Evolutionary conservation across 768 basidiomycete species (phyloP), one percentile per base, ranked within the genome.

Genomic region (Scleroderma citrinum): DNA sequence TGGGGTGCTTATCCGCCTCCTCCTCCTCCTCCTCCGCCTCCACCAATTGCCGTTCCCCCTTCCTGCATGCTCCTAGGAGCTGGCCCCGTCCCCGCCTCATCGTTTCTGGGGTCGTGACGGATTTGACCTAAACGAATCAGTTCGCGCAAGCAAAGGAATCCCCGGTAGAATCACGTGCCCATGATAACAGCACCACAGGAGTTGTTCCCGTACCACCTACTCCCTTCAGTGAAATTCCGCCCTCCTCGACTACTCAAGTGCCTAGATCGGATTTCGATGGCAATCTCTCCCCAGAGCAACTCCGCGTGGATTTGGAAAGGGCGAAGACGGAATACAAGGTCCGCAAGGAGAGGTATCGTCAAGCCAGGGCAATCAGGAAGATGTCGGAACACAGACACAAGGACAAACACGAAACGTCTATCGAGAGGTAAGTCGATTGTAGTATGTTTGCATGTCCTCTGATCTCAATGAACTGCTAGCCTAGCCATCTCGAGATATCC

Each of bases 331-430:
- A 68, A 20, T 90, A 90, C 63, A 85, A 79, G 65, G 73, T 71
- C 1, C 77, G 82, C 64, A 90, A 90, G 59, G 85, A 86, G 56
- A 71, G 70, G 20, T 87, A 87, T 56, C 76, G 85, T 24, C 68
- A 68, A 55, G 78, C 82, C 46, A 75, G 79, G 46, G 78, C 81
- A 42, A 68, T 69, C 21, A 76, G 71, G 49, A 73, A 62, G 55
- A 71, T 67, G 54, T 71, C 69, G 48, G 66, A 65, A 47, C 68
- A 67, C 41, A 59, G 56, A 39, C 49, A 49, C 26, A 53, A 42
- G 24, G 54, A 42, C 16, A 42, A 47, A 7, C 56, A 57, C 8
- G 58, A 51, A 36, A 56, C 59, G 31, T 44, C 56, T 17, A 53
- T 32, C 24, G 69, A 60, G 37, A 71, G 63, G 66, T 69, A 45